Conservation (phyloP, 1,284 basidiomycete species). For the Ustilago xerochloae region DNA sequence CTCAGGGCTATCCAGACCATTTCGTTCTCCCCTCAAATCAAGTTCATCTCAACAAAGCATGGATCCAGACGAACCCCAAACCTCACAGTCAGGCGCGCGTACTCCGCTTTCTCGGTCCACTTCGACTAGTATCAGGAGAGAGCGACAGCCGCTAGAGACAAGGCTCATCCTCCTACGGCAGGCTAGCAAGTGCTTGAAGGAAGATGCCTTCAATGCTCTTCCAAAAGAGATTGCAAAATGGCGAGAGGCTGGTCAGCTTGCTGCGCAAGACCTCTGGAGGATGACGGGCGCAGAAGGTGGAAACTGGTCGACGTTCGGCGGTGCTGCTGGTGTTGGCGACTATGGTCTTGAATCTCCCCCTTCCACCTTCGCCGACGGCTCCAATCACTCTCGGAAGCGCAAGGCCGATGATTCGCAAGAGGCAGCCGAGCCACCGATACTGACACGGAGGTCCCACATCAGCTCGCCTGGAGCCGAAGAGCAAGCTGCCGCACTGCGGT, state of each 20-base stretch:
- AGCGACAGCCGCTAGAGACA: constrained; percentile 33
- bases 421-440: constrained; percentile 8
- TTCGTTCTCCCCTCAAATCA: constrained; percentile 29
- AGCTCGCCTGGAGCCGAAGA: constrained; percentile 35
- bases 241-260: constrained; percentile 39
- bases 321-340: constrained; percentile 18
- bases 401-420: constrained; percentile 10
- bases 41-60: constrained; percentile 3
- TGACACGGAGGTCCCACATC: constrained; percentile 3
- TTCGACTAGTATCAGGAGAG: constrained; percentile 13
- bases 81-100: background rate
- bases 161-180: constrained; percentile 34
- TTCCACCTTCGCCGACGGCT: background rate
- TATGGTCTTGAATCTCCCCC: constrained; percentile 41
- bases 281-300: constrained; percentile 35
- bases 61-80: background rate
- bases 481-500: constrained; percentile 25
- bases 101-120: background rate
- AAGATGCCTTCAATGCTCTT: constrained; percentile 16
- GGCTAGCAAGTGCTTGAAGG: constrained; percentile 35
- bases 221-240: constrained; percentile 34
- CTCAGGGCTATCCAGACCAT: constrained; percentile 10
- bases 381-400: constrained; percentile 6
- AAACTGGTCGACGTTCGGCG: constrained; percentile 22
- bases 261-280: constrained; percentile 45